Base-by-base conservation (phyloP, 768 basidiomycete genomes). In the Tulasnella sp. region DNA sequence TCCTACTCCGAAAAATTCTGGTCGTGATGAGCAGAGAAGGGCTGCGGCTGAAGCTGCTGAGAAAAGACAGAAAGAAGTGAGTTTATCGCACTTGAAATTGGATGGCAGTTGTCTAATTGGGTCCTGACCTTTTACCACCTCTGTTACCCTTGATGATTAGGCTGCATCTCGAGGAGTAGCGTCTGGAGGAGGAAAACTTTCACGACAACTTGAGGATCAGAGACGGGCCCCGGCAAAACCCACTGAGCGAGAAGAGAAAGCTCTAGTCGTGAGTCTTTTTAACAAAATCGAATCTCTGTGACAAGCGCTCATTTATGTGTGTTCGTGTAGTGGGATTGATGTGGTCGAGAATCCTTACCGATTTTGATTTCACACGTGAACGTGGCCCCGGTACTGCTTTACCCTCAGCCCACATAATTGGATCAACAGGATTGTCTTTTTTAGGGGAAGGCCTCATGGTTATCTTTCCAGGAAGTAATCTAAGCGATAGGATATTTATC, bases 41-140 rank as follows among this genome's bases (percentile, higher is more conserved):
- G 49, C 49, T 13, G 49, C 49, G 27, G 39, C 39, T 10, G 49
- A 37, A 16, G 49, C 49, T 5, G 49, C 49, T 9, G 49, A 51
- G 15, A 3, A 43, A 31, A 41, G 49, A 33, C 39, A 22, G 5
- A 24, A 41, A 22, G 49, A 15, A 1, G 49, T 51, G 39, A 25
- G 49, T 40, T 5, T 20, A n/a, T n/a, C n/a, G n/a, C n/a, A n/a
- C n/a, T n/a, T n/a, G n/a, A n/a, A n/a, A n/a, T n/a, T n/a, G n/a
- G n/a, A n/a, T n/a, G n/a, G n/a, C n/a, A n/a, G n/a, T n/a, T n/a
- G n/a, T n/a, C n/a, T n/a, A n/a, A n/a, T 24, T 10, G 24, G 5
- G 9, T 34, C 15, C 4, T 31, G 28, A n/a, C 25, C 8, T 22
- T 45, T 24, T 10, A 8, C 43, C 12, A 20, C 43, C 32, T 43